phyloP scores from a whole-genome alignment of 2,329 filamentous ascomycete species.

The Pezicula carpinea region DNA sequence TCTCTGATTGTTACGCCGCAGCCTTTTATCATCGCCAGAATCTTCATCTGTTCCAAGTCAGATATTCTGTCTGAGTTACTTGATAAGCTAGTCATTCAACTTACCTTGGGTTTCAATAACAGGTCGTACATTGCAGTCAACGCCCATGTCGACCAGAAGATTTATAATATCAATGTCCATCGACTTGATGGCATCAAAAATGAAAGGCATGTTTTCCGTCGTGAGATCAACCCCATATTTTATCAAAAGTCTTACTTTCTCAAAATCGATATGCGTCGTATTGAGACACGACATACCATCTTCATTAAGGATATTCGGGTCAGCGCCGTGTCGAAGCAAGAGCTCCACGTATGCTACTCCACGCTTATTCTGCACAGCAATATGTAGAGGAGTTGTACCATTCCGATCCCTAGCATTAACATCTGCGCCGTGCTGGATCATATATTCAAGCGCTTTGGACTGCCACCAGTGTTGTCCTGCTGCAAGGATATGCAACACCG shows the following conservation, averaged over 20 bases:
- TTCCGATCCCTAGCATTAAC: slow-evolving; percentile 2
- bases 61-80: no score
- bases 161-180: not conserved
- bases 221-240: slow-evolving; percentile 1
- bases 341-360: not conserved
- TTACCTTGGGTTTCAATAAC: not conserved
- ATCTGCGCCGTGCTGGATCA: not conserved
- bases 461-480: slow-evolving; percentile 5
- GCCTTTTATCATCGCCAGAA: not conserved
- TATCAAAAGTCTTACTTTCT: not conserved
- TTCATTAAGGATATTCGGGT: slow-evolving; percentile 3
- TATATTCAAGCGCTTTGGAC: slow-evolving; percentile 4
- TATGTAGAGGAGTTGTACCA: slow-evolving; percentile 3
- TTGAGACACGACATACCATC: slow-evolving; percentile 3
- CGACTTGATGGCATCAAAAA: slow-evolving; percentile 1
- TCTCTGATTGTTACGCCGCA: no score
- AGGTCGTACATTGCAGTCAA: not conserved
- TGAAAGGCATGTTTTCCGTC: not conserved
- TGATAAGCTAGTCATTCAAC: not conserved
- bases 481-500: slow-evolving; percentile 6
- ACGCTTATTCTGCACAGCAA: not conserved
- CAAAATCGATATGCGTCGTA: not conserved
- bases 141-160: slow-evolving; percentile 1
- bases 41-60: not conserved
- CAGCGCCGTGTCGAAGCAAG: slow-evolving; percentile 5